A percentile compares a stretch with the other conserved stretches of the same genome.
These are phyloP conservation scores for Avicennia marina DNA, from an alignment of 257 asterid species.

Conservation along the genomic window DNA sequence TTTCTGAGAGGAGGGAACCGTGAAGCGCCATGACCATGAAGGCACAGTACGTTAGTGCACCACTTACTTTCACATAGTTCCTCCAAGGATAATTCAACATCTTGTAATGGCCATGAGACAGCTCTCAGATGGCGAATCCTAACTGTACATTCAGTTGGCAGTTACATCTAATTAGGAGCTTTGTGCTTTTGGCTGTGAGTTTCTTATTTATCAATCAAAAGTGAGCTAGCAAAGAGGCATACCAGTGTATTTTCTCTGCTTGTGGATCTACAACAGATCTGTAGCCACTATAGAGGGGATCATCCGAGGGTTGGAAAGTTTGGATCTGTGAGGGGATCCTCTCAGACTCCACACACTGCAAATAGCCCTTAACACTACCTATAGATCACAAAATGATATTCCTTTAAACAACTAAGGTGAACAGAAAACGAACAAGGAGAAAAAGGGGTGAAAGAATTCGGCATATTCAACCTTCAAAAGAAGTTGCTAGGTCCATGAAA, in stretches of 20 bases:
- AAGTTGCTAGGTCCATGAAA: constrained; percentile 39
- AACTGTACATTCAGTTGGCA: constrained; percentile 27
- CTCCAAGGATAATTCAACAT: constrained; percentile 41
- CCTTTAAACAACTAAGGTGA: neutral
- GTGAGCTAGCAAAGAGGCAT: neutral
- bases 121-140: constrained; percentile 54
- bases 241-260: constrained; percentile 42
- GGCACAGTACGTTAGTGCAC: constrained; percentile 52
- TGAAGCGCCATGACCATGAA: constrained; percentile 53
- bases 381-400: too few species aligned
- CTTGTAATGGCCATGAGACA: constrained; percentile 45
- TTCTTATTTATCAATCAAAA: neutral
- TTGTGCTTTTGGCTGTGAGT: neutral
- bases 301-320: constrained; percentile 30
- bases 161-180: neutral
- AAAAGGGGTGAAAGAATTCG: neutral
- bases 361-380: constrained; percentile 41
- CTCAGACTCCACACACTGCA: constrained; percentile 30
- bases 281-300: constrained; percentile 36
- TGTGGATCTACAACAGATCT: constrained; percentile 41
- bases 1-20: constrained; percentile 44
- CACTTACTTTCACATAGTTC: constrained; percentile 35
- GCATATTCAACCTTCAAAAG: constrained; percentile 34
- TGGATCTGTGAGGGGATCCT: constrained; percentile 33
- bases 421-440: neutral